Evolutionary conservation across 306 rosid species (phyloP), one percentile per base, ranked within the genome.

Genomic region (Cajanus cajan): DNA sequence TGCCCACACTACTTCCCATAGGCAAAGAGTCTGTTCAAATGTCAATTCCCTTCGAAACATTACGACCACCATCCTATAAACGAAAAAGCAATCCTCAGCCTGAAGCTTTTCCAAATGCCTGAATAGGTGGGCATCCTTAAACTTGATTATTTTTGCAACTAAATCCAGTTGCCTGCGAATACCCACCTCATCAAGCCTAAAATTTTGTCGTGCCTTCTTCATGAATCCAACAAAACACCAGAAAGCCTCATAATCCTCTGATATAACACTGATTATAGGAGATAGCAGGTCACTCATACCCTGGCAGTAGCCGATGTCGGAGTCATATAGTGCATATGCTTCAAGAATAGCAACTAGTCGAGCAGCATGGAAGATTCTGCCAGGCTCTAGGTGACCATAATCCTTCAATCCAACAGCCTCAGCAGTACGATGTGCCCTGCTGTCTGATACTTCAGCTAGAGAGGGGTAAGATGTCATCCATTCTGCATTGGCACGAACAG

Each of bases 1-100:
- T 4, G 99, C 99, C 99, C 99, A 96, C 93, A 96, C 90, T 66
- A 91, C 99, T 89, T 96, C 99, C 99, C 99, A 96, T 43, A 96
- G 92, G 85, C 99, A 93, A 18, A 96, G 76, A n/a, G 98, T 93
- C 85, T 96, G 99, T 73, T 96, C 99, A 78, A 87, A 96, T 14
- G 97, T 87, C 85, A 96, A 81, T 52, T 96, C 99, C 89, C 99
- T 89, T 78, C 98, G 86, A 77, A 96, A 96, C 66, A 96, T 88
- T 80, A 96, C 99, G 78, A 96, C 98, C 82, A 96, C 99, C 99
- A 96, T 96, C 83, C 99, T 87, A 72, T 96, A 96, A 79, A 96
- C 99, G 25, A 96, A 96, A 77, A 93, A 96, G 88, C 99, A 96
- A 86, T 96, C 99, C 88, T 93, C 99, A 0, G 99, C 99, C 79